Evolutionary conservation across 2,329 filamentous ascomycete species (phyloP).

Genomic region (Ophiosphaerella narmari): DNA sequence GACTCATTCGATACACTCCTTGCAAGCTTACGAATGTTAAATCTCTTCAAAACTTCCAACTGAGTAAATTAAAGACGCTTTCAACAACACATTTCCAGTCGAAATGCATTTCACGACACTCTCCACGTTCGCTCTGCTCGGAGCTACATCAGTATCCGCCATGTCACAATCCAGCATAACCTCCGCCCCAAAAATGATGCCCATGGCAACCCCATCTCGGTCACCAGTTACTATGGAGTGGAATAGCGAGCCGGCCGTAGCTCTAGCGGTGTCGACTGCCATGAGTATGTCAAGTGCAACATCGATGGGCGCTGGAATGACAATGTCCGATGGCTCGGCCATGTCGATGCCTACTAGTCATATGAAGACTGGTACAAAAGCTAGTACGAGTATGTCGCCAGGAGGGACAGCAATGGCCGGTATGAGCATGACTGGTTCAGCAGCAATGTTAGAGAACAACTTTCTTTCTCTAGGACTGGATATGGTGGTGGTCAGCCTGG

Average conservation of each 20-base stretch:
- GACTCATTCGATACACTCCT: no score
- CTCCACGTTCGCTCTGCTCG: slow-evolving; percentile 8
- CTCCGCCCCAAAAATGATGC: slow-evolving; percentile 8
- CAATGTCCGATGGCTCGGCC: slow-evolving; percentile 34
- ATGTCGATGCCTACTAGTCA: slow-evolving; percentile 16
- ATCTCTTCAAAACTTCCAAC: no score
- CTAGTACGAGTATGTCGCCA: slow-evolving; percentile 8
- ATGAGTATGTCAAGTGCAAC: neutral
- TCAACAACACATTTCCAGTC: neutral
- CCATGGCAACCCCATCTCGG: slow-evolving; percentile 12
- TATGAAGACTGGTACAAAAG: slow-evolving; percentile 18
- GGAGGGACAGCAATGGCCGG: slow-evolving; percentile 30
- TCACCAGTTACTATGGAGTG: slow-evolving; percentile 24
- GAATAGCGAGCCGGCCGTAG: slow-evolving; percentile 6
- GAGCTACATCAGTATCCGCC: slow-evolving; percentile 7
- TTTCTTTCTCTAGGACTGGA: slow-evolving; percentile 10
- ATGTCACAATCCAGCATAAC: slow-evolving; percentile 11
- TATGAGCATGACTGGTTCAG: slow-evolving; percentile 18
- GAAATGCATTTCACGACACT: slow-evolving; percentile 12
- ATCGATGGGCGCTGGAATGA: slow-evolving; percentile 34
- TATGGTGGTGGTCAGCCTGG: slow-evolving; percentile 19
- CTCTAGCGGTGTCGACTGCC: slow-evolving; percentile 4
- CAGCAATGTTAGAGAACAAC: slow-evolving; percentile 10
- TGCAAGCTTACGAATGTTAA: no score
- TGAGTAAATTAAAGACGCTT: neutral